Base-by-base conservation (phyloP, 164 flowering plant genomes). In the Hamamelis virginiana region DNA sequence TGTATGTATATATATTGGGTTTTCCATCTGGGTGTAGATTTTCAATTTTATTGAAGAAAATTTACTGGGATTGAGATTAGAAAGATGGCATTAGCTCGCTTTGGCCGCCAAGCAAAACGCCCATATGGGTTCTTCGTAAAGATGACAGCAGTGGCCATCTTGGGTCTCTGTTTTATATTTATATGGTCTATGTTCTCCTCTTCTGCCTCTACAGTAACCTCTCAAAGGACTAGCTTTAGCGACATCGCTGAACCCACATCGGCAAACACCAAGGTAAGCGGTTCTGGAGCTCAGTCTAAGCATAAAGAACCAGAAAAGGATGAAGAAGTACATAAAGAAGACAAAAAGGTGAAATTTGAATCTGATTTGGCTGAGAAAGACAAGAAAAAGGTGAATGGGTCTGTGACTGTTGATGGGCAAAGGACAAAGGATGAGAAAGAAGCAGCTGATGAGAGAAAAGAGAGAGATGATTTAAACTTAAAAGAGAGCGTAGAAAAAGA, bases 151-250 rank as follows among this genome's bases (percentile, higher is more conserved):
- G 90, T 84, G 5, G 88, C 82, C n/a, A 51, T 86, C 8, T 71
- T 92, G 81, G 98, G 98, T 73, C 79, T 95, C 21, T 85, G 95
- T 67, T 92, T 89, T 57, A 77, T 91, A 2, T 71, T 92, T 23
- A 63, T 86, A 14, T 92, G 94, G 97, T 89, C 90, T 53, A 56
- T 84, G 51, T 86, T 89, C 69, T 92, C 92, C 23, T 69, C 83
- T 59, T 76, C 93, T 50, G 78, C 90, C 9, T 44, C 82, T 57
- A 77, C 88, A 6, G 74, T 91, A 9, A 78, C 84, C 46, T 74
- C 81, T 70, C 97, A 85, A 67, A 89, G 97, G 64, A 82, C 81
- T 56, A 89, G 85, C 69, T 94, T 94, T 70, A 76, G 82, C 51
- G 94, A 91, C 47, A 85, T 91, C 28, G 78, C 84, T 16, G 87